These are phyloP conservation scores for Dactylellina leptospora DNA, from an alignment of 2,329 filamentous ascomycete genomes.

Conservation along the genomic window DNA sequence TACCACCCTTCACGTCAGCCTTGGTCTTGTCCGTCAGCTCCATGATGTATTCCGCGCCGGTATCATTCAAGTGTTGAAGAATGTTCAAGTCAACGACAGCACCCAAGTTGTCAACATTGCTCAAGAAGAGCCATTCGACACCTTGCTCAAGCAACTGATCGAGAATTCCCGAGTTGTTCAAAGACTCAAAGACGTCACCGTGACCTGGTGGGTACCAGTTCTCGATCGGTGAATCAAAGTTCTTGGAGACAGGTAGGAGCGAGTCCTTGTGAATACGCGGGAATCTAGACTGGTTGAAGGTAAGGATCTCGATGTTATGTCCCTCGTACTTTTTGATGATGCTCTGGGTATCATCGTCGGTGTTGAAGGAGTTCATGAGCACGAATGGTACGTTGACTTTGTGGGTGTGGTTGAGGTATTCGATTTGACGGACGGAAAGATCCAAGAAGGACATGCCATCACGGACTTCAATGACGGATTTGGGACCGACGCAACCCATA, in stretches of 20 bases:
- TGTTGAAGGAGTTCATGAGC: constrained; percentile 99
- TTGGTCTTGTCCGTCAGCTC: constrained; percentile 99
- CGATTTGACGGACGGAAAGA: constrained; percentile 96
- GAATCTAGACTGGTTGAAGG: constrained; percentile 99
- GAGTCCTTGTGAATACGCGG: constrained; percentile 98
- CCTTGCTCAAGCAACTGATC: constrained; percentile 95
- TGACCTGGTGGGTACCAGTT: constrained; percentile 99
- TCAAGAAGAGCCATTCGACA: constrained; percentile 97
- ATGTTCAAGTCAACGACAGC: constrained; percentile 98
- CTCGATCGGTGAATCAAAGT: constrained; percentile 82
- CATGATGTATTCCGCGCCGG: constrained; percentile 98
- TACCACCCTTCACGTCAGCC: constrained; percentile 99
- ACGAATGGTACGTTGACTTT: constrained; percentile 96
- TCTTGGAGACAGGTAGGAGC: constrained; percentile 92
- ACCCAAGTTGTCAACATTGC: constrained; percentile 98
- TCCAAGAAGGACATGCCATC: constrained; percentile 99
- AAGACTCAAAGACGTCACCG: constrained; percentile 99
- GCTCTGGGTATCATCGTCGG: constrained; percentile 93
- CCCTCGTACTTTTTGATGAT: constrained; percentile 99
- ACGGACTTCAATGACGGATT: constrained; percentile 99
- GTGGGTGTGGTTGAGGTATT: constrained; percentile 98
- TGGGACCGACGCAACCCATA: constrained; percentile 98
- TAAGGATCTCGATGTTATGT: constrained; percentile 98
- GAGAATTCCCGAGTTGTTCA: constrained; percentile 98
- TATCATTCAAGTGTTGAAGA: constrained; percentile 99